Base-by-base conservation (phyloP, 495 filamentous ascomycete species). In the Aspergillus taichungensis region DNA sequence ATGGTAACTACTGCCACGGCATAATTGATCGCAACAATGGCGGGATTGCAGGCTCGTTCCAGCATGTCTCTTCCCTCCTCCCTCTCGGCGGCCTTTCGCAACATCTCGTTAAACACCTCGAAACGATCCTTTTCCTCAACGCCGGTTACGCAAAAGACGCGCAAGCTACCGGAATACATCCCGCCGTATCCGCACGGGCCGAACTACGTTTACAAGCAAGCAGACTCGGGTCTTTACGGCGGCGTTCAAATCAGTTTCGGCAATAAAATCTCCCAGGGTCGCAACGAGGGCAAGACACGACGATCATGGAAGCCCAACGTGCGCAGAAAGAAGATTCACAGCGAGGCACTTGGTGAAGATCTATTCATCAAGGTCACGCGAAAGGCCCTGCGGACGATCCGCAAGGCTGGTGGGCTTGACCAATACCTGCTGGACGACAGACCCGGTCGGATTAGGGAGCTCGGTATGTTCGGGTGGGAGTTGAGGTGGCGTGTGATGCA, bases 241-340 rank as follows among this genome's bases (percentile, higher is more conserved):
- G 71, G 72, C 34, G 68, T 77, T 37, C 76, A 74, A 42, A 88
- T 92, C 68, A 87, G 82, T 46, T 92, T 87, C 75, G 92, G 92
- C 59, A 95, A 98, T 79, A 85, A 81, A 49, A 88, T 96, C 37
- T 87, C 87, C 24, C 64, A 79, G 52, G 70, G 70, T 38, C 70
- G 73, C 40, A 79, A 86, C 67, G 75, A 86, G 56, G 80, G 80
- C 69, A 95, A 95, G 63, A 88, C 88, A 33, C 80, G 87, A 33
- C 84, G 91, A 40, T 61, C 62, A 34, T 98, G 94, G 94, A 77
- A 82, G 43, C 89, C 89, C 30, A 97, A 97, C 63, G 82, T 96
- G 11, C 79, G 87, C 34, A 68, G 66, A 28, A 88, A 90, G 71
- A 77, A 80, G 37, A 64, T 97, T 12, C 92, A 74, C 66, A 84